phyloP scores from a whole-genome alignment of 805 yeast species.

The Schizosaccharomyces japonicus region DNA sequence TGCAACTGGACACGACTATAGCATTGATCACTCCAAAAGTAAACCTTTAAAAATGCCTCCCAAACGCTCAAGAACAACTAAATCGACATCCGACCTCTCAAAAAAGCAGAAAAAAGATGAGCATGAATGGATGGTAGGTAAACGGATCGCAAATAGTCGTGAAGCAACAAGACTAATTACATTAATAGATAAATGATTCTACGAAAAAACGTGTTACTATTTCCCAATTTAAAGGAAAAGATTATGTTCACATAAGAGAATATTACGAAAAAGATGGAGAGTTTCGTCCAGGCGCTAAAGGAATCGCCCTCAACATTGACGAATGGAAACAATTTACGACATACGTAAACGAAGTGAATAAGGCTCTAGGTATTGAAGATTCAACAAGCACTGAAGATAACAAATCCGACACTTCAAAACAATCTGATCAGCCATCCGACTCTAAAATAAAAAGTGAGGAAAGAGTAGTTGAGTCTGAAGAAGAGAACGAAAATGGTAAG shows the following conservation, averaged over 20 bases:
- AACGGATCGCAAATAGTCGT: neutral
- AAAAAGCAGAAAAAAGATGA: neutral
- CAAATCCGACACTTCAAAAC: neutral
- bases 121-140: neutral
- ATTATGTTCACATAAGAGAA: neutral
- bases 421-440: neutral
- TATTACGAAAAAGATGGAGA: constrained; percentile 3
- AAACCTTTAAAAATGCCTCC: neutral
- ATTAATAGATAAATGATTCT: neutral
- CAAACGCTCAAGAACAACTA: neutral
- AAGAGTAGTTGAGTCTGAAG: neutral
- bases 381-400: neutral
- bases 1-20: too few relatives aligned
- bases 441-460: neutral
- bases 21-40: too few relatives aligned
- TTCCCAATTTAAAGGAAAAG: neutral
- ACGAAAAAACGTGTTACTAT: neutral
- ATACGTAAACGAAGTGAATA: neutral
- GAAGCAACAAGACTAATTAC: neutral
- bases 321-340: neutral
- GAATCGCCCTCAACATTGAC: neutral
- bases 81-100: neutral
- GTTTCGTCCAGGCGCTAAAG: neutral
- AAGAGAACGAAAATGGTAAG: neutral
- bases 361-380: neutral